Evolutionary conservation across 331 rosid species (phyloP), one percentile per base, ranked within the genome.

Genomic region (Quercus tomentella): DNA sequence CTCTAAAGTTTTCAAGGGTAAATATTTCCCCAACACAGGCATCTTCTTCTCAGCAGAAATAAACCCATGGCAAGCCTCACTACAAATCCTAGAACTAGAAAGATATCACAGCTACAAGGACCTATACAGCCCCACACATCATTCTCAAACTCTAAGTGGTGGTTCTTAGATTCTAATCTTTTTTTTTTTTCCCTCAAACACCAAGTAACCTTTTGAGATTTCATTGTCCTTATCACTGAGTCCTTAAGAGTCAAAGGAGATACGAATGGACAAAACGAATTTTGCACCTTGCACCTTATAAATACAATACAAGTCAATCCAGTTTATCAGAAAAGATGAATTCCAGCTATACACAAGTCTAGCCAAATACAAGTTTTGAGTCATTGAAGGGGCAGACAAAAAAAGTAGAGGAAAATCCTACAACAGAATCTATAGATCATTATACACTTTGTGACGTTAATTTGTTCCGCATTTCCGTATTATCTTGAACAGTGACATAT

Each of bases 401-500:
- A 21, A 57, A 23, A 58, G 7, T 11, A 22, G 11, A 58, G 65
- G 30, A 22, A 22, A 58, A 21, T 58, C 72, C 84, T 78, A 84
- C 14, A 20, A 77, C 14, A 80, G 30, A 60, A 67, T 83, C 88
- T 80, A 82, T 30, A 71, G 30, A 61, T 75, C 70, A 72, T 70
- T 79, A 7, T 67, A 79, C 77, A 75, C 45, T 75, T 76, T 78
- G 72, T 71, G 73, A 18, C 1, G 65, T 30, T 12, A 2, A n/a
- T 58, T 58, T 22, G 65, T 58, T 58, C 6, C 23, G 22, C 28
- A 12, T 75, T 82, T 78, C 79, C 54, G 84, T 82, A 80, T 82
- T 87, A 80, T 85, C 85, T 80, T 66, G 35, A 88, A 80, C 68
- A 82, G 76, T 37, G 75, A 16, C 75, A 8, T 85, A 75, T 82